Conservation (phyloP, 352 stramenopile species). For the Globisporangium radiosum region DNA sequence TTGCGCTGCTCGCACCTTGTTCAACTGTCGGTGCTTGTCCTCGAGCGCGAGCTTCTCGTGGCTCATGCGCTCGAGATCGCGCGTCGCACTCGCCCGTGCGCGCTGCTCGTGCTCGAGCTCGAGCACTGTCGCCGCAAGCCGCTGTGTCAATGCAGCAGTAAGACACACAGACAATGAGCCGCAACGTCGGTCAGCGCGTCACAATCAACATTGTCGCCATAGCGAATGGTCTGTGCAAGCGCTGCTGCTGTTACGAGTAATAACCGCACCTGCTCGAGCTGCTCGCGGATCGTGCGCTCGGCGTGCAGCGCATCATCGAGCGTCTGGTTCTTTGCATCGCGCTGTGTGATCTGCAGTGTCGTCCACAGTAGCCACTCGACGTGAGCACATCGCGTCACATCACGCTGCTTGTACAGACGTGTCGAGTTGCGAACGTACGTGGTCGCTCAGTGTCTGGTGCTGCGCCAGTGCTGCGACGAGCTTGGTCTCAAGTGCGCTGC, state of each 20-base stretch:
- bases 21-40: slow-evolving; percentile 29
- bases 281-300: slow-evolving; percentile 4
- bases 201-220: neutral
- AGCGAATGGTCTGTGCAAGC: neutral
- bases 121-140: neutral
- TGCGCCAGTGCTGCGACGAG: slow-evolving; percentile 17
- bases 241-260: neutral
- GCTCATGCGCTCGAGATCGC: slow-evolving; percentile 12
- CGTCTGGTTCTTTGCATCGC: slow-evolving; percentile 16
- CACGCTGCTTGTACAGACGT: neutral
- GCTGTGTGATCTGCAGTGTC: slow-evolving; percentile 9
- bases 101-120: slow-evolving; percentile 13
- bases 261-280: slow-evolving; percentile 5
- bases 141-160: neutral
- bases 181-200: too few relatives aligned
- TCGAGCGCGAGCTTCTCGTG: slow-evolving; percentile 39
- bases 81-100: slow-evolving; percentile 4
- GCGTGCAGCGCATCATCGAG: slow-evolving; percentile 9
- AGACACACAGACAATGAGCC: neutral
- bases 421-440: slow-evolving; percentile 9
- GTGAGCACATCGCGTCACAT: neutral
- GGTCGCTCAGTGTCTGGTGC: slow-evolving; percentile 15
- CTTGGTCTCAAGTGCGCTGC: slow-evolving; percentile 20
- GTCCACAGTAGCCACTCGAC: neutral
- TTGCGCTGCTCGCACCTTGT: slow-evolving; percentile 19